Evolutionary conservation across 2,329 filamentous ascomycete species (phyloP).

Genomic region (Fonsecaea pugnacius): DNA sequence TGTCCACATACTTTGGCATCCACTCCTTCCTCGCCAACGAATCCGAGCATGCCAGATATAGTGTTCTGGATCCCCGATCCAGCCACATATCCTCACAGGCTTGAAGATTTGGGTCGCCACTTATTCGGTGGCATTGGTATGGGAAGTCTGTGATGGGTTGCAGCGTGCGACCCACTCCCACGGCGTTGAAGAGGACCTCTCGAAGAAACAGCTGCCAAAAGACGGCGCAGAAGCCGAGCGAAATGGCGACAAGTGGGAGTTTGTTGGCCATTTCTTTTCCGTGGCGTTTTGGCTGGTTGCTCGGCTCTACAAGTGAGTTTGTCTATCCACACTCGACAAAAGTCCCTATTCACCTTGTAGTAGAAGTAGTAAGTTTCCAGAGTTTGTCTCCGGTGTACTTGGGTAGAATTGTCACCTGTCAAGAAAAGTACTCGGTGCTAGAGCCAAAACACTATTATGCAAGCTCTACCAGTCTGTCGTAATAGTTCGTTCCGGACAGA

Average conservation of each 20-base stretch:
- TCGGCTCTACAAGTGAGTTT: neutral
- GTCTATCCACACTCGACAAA: neutral
- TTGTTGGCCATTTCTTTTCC: conserved; percentile 17
- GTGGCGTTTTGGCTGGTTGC: neutral
- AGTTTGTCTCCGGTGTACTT: too few species aligned
- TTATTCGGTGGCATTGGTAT: conserved; percentile 38
- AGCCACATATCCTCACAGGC: conserved; percentile 43
- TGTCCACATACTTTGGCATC: conserved; percentile 35
- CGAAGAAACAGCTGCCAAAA: conserved; percentile 42
- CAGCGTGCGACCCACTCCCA: conserved; percentile 42
- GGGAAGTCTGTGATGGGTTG: conserved; percentile 42
- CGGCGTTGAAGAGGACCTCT: conserved; percentile 38
- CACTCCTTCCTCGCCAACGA: conserved; percentile 35
- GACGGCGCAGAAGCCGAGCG: conserved; percentile 34
- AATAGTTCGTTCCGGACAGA: too few species aligned
- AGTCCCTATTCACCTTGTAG: too few species aligned
- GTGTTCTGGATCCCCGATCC: conserved; percentile 36
- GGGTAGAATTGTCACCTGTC: too few species aligned
- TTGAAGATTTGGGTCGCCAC: conserved; percentile 39
- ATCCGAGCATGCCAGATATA: conserved; percentile 40
- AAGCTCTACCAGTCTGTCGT: too few species aligned
- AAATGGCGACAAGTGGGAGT: conserved; percentile 19
- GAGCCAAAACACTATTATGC: too few species aligned
- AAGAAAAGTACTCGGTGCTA: too few species aligned
- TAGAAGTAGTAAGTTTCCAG: too few species aligned